Conservation (phyloP, 805 yeast genomes). For the Osmozyma mogii region DNA sequence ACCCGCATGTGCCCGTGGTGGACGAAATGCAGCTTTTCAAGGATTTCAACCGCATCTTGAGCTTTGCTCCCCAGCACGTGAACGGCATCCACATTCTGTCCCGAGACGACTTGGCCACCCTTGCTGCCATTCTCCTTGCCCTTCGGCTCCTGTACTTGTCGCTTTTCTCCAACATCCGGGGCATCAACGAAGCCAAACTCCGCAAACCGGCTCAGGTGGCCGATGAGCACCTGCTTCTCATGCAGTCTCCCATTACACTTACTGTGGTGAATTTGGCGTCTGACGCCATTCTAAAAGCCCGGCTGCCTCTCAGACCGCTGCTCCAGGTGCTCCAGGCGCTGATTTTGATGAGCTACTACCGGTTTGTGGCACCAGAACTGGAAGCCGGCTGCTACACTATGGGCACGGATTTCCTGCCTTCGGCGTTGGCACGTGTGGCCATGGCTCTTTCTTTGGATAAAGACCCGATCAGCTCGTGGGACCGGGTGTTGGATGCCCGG, state of each 20-base stretch:
- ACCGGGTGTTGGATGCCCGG: conserved; percentile 5
- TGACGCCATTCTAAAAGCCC: conserved; percentile 8
- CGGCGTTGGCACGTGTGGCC: conserved; percentile 8
- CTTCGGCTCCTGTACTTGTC: conserved; percentile 12
- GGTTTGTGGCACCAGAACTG: conserved; percentile 11
- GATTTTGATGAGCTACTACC: conserved; percentile 8
- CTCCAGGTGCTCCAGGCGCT: conserved; percentile 14
- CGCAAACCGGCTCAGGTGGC: conserved; percentile 4
- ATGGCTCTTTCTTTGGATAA: conserved; percentile 8
- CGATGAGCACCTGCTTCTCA: conserved; percentile 1
- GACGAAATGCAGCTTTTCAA: conserved; percentile 8
- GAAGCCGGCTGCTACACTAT: conserved; percentile 7
- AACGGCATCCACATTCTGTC: conserved; percentile 5
- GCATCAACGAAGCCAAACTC: conserved; percentile 7
- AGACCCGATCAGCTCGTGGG: conserved; percentile 9
- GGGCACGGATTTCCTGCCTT: conserved; percentile 5
- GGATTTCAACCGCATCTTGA: conserved; percentile 5
- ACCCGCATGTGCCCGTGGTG: conserved; percentile 11
- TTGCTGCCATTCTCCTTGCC: conserved; percentile 11
- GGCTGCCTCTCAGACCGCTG: conserved; percentile 5
- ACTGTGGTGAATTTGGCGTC: conserved; percentile 10
- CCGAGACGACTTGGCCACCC: conserved; percentile 8
- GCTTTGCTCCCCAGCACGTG: conserved; percentile 3
- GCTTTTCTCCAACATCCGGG: conserved; percentile 8
- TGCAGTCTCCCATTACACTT: conserved; percentile 11